Evolutionary conservation across 208 protist genomes (phyloP), one percentile per base, ranked within the genome.

Genomic region (Crithidia mellificae): DNA sequence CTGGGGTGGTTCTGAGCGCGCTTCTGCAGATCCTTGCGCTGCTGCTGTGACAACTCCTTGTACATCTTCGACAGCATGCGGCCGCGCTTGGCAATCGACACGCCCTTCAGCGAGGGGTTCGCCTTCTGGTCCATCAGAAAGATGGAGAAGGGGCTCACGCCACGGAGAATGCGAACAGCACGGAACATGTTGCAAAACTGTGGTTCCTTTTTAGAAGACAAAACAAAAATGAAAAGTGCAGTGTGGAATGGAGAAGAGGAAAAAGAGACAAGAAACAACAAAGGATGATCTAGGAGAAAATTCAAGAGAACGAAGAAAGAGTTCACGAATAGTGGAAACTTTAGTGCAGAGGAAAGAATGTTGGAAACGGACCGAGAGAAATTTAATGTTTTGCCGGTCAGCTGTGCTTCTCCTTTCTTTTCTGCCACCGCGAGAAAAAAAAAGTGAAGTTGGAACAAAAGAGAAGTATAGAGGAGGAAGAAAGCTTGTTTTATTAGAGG

Each of bases 101-200:
- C 65, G 19, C 87, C 90, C 50, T 91, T 77, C 46, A 96, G 76
- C 6, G 64, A 72, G 6, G 90, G 84, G 69, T 96, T 92, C 64
- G 78, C 92, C 72, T 89, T 91, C 64, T 96, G 85, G 54, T 96
- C 90, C 84, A 93, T 96, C 64, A 96, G 68, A 49, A 96, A 96
- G 36, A 96, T 66, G 22, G 90, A 84, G 72, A 91, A 96, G 17
- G 88, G 90, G 77, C 90, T 96, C 61, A 96, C 81, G 25, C 75
- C 85, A 22, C 74, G 77, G 14, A 88, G 70, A 20, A 89, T 15
- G 43, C 78, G 75, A 19, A 65, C 74, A 14, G 78, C 63, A 51
- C 90, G 85, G 36, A 95, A 72, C 90, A 95, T 95, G 4, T 55
- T 57, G 20, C 15, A n/a, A n/a, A n/a, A n/a, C n/a, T n/a, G n/a